Base-by-base conservation (phyloP, 257 asterid genomes). In the Penstemon barbatus region DNA sequence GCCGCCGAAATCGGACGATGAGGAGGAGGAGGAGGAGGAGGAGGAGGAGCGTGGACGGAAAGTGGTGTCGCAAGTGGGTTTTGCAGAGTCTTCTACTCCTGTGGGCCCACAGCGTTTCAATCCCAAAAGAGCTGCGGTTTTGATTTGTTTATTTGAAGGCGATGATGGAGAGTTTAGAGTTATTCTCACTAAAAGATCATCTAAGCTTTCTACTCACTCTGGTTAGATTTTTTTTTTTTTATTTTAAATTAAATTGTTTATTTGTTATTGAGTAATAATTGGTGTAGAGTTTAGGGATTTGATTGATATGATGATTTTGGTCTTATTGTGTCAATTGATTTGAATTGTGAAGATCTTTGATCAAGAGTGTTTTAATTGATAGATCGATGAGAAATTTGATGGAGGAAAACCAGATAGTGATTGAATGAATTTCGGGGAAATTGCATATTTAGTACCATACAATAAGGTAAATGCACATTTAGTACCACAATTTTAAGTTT, bases 91-190 rank as follows among this genome's bases (percentile, higher is more conserved):
- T n/a, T 86, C 80, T 0, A 88, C 94, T 58, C 74, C 90, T 3
- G 83, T 73, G 41, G 70, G 80, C 61, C 83, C 64, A 38, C 80
- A 87, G 61, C 78, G 81, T 61, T 88, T 87, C 69, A 82, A 66
- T 48, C 96, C 97, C 61, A 89, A 87, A 79, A 85, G 86, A 62
- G 99, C 99, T 41, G 99, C 99, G 61, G 99, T 93, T 45, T 84
- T 93, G 61, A 78, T 93, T 59, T 93, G 97, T 79, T 81, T 93
- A 3, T 93, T 88, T 75, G 96, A 87, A 88, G 99, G 92, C 50
- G 91, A 80, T 70, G 73, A 50, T 61, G 97, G 97, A 6, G 95
- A 93, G 40, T 63, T 85, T 9, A 78, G 96, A 60, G 97, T 93
- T 44, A 85, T 93, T 74, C 97, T 93, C 60, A 90, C 97, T 7